These are phyloP conservation scores for Vitis riparia DNA, from an alignment of 164 flowering plant species.

Conservation along the genomic window DNA sequence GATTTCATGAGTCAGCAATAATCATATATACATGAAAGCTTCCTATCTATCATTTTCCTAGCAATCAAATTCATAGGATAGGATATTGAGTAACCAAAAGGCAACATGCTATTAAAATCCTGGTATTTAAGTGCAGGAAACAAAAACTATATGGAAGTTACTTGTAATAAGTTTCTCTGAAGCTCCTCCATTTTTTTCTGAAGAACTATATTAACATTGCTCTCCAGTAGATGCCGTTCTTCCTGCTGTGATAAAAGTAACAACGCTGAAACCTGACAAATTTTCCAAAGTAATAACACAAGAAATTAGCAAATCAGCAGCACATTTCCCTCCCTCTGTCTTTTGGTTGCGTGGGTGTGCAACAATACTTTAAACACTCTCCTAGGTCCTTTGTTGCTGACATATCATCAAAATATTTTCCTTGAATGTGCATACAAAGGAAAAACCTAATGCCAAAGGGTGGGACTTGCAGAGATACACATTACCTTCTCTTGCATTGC, in stretches of 20 bases:
- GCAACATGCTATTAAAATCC: neutral
- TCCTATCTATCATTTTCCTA: neutral
- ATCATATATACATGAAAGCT: neutral
- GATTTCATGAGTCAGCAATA: no score
- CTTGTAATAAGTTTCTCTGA: slow-evolving; percentile 81
- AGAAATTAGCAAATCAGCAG: neutral
- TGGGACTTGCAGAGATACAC: neutral
- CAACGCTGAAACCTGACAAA: slow-evolving; percentile 67
- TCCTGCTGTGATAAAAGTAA: slow-evolving; percentile 92
- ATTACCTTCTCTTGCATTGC: slow-evolving; percentile 92
- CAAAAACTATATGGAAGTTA: slow-evolving; percentile 21
- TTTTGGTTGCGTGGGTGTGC: no score
- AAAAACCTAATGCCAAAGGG: no score
- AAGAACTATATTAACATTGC: slow-evolving; percentile 73
- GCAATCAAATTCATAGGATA: neutral
- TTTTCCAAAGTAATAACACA: neutral
- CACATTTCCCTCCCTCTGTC: neutral
- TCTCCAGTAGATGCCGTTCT: slow-evolving; percentile 84
- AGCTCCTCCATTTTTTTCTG: slow-evolving; percentile 83
- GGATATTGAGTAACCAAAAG: neutral
- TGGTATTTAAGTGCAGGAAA: neutral
- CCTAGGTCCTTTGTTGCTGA: no score
- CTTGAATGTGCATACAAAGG: no score
- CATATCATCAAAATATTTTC: no score
- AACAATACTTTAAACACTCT: no score